phyloP scores from a whole-genome alignment of 495 filamentous ascomycete genomes.

The Penicillium goetzii region DNA sequence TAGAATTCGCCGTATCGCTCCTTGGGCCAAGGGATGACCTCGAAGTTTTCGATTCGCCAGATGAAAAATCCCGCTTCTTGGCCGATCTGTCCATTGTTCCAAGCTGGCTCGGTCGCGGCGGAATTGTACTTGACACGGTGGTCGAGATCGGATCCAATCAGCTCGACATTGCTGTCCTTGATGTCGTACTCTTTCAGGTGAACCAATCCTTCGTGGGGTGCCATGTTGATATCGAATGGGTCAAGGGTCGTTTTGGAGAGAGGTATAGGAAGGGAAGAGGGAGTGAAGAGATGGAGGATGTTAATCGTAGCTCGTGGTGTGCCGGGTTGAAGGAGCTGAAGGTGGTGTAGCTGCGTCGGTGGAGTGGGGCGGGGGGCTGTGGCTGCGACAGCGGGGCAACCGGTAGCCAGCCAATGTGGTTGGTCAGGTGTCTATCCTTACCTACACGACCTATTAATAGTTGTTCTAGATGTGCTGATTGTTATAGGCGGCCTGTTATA shows the following conservation, averaged over 20 bases:
- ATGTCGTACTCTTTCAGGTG: constrained; percentile 63
- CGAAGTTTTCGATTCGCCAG: constrained; percentile 66
- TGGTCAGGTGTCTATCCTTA: neutral
- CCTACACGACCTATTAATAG: too few species aligned
- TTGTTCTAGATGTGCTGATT: too few species aligned
- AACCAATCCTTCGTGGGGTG: constrained; percentile 59
- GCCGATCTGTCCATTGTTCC: constrained; percentile 57
- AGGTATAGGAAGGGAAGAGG: neutral
- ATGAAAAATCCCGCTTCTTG: constrained; percentile 53
- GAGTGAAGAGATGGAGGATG: neutral
- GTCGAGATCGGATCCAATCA: constrained; percentile 61
- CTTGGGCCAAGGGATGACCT: constrained; percentile 61
- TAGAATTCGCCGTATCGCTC: constrained; percentile 58
- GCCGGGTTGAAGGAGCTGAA: neutral
- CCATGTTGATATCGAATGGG: constrained; percentile 42
- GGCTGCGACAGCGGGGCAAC: constrained; percentile 1
- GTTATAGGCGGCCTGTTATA: too few species aligned
- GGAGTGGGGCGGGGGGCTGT: neutral
- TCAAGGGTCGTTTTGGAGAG: neutral
- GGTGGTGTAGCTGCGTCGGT: neutral
- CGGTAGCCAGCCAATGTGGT: neutral
- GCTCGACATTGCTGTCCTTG: constrained; percentile 65
- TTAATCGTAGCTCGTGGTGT: neutral
- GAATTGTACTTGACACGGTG: constrained; percentile 66
- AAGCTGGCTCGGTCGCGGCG: constrained; percentile 62